phyloP scores from a whole-genome alignment of 768 basidiomycete species.

The Lentinula lateritia region DNA sequence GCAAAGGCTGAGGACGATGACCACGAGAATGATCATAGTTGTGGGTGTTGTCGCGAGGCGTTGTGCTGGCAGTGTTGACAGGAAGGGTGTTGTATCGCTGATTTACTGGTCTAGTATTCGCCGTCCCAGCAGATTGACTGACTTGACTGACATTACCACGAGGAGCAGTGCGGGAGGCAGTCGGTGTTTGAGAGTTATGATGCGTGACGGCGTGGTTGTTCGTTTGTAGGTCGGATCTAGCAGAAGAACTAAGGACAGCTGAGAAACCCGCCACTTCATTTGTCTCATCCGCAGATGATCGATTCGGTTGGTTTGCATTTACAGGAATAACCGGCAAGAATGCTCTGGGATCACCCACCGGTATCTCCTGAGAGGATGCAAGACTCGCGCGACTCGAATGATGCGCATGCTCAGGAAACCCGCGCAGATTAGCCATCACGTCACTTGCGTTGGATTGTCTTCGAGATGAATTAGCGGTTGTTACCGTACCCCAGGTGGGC shows the following conservation, averaged over 20 bases:
- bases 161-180: background rate
- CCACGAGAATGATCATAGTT: background rate
- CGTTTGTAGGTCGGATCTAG: background rate
- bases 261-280: background rate
- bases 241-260: background rate
- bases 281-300: background rate
- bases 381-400: background rate
- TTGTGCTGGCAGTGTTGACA: background rate
- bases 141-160: background rate
- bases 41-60: background rate
- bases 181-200: background rate
- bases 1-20: background rate
- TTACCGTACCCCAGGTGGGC: background rate
- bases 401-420: background rate
- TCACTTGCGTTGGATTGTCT: conserved; percentile 3
- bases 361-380: conserved; percentile 1
- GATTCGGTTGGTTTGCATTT: background rate
- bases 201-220: background rate
- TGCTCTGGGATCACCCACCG: background rate
- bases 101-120: background rate
- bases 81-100: background rate
- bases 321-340: background rate
- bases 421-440: background rate
- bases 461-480: background rate
- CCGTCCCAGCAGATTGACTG: background rate